Base-by-base conservation (phyloP, 1,139 yeast genomes). In the Pichia norvegensis region DNA sequence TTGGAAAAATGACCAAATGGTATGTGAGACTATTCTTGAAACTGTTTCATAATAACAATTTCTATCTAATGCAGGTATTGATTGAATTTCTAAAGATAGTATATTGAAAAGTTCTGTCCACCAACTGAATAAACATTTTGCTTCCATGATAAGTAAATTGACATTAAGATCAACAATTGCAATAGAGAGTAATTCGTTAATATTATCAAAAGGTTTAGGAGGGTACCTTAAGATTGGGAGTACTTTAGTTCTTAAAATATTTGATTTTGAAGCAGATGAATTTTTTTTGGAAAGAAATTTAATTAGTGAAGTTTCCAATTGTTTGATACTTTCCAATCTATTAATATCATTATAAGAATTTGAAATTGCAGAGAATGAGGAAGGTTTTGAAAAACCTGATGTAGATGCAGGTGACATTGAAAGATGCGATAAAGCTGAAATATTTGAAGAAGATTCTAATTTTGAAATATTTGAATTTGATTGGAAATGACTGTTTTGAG, bases 1-100 rank as follows among this genome's bases (percentile, higher is more conserved):
- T 8, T 56, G 58, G 36, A 55, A 51, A 62, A 44, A 58, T 54
- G 55, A 50, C 94, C 95, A 86, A 60, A 85, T 92, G 13, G 61
- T 65, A 21, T 88, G 70, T 4, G 84, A 67, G 40, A 84, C 60
- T 10, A 86, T 70, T 38, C 90, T 68, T 2, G 88, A 80, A 4
- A 86, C 67, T 44, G 86, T 81, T 60, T 86, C 95, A 47, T 82
- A 66, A 59, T 80, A 84, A 13, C 87, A 88, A 42, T 81, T 74
- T 47, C 82, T 67, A 61, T 86, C 95, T 2, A 73, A 60, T 11
- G 69, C 67, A 1, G 76, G 62, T 2, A 76, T 62, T 7, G 67
- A 64, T 44, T 65, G 60, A 56, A 56, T 49, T 25, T 52, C 55
- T 33, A 63, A 62, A 14, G 61, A 60, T 45, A 78, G 62, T 9